These are phyloP conservation scores for Teunomyces lycoperdinae DNA, from an alignment of 805 yeast genomes.

Conservation along the genomic window DNA sequence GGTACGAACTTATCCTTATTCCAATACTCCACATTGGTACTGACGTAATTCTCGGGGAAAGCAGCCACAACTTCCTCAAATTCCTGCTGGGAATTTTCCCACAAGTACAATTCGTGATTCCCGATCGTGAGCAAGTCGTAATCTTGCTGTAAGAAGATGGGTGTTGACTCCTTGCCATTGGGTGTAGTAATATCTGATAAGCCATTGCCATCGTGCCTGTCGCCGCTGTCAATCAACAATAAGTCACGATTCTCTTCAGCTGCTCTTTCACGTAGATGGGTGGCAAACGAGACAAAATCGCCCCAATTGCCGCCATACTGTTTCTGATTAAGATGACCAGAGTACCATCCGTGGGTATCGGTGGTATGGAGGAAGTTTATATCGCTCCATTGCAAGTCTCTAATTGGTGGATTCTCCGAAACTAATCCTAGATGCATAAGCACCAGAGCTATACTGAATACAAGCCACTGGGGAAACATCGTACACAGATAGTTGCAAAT, in stretches of 20 bases:
- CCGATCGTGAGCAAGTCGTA: slow-evolving; percentile 84
- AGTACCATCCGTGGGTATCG: slow-evolving; percentile 96
- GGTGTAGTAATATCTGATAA: slow-evolving; percentile 74
- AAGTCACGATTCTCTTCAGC: slow-evolving; percentile 54
- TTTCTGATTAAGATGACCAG: slow-evolving; percentile 81
- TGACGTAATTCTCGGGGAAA: slow-evolving; percentile 63
- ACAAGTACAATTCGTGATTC: slow-evolving; percentile 82
- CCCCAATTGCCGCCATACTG: slow-evolving; percentile 90
- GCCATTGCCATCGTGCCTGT: slow-evolving; percentile 94
- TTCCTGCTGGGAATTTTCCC: slow-evolving; percentile 64
- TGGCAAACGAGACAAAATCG: slow-evolving; percentile 70
- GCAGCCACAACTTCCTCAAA: slow-evolving; percentile 54
- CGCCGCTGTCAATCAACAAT: slow-evolving; percentile 83
- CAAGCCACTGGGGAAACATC: not conserved
- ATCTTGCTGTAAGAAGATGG: slow-evolving; percentile 59
- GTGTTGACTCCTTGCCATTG: slow-evolving; percentile 63
- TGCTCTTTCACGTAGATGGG: slow-evolving; percentile 47
- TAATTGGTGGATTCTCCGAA: not conserved
- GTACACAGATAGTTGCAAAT: not conserved
- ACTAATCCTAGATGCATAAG: not conserved
- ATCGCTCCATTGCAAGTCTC: slow-evolving; percentile 66
- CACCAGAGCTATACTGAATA: not conserved
- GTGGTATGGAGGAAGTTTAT: slow-evolving; percentile 90
- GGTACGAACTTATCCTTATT: slow-evolving; percentile 49
- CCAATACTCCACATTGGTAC: slow-evolving; percentile 66